Evolutionary conservation across 2,329 filamentous ascomycete genomes (phyloP).

Genomic region (Ophiostoma sp.): DNA sequence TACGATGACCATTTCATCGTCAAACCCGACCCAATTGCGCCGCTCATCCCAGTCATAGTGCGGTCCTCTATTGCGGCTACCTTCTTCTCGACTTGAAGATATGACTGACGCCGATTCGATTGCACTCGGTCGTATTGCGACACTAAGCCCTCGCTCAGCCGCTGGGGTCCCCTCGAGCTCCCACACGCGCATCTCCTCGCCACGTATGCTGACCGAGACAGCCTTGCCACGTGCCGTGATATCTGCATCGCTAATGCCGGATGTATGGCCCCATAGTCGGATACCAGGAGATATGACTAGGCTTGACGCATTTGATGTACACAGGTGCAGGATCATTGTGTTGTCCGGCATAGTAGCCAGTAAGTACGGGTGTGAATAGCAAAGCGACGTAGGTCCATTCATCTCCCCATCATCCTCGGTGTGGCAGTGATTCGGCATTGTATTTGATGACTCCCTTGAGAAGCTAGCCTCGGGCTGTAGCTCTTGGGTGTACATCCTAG

Average conservation of each 20-base stretch:
- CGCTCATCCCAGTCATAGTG: slow-evolving; percentile 40
- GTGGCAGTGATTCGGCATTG: background rate
- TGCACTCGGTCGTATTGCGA: slow-evolving; percentile 44
- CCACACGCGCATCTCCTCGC: slow-evolving; percentile 78
- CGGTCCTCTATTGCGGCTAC: slow-evolving; percentile 23
- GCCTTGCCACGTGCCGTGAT: slow-evolving; percentile 81
- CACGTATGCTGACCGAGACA: slow-evolving; percentile 78
- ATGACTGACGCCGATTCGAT: background rate
- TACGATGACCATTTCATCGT: slow-evolving; percentile 87
- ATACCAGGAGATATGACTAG: slow-evolving; percentile 68
- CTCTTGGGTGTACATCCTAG: background rate
- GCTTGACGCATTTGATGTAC: slow-evolving; percentile 62
- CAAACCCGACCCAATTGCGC: slow-evolving; percentile 73
- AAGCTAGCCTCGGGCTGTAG: background rate
- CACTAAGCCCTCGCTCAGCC: slow-evolving; percentile 38
- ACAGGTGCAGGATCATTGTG: slow-evolving; percentile 74
- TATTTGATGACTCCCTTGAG: background rate
- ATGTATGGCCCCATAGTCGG: slow-evolving; percentile 86
- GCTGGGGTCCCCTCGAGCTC: slow-evolving; percentile 63
- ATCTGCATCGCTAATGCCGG: slow-evolving; percentile 77
- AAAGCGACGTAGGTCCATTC: slow-evolving; percentile 52
- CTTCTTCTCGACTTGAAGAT: background rate
- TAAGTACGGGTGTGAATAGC: slow-evolving; percentile 77
- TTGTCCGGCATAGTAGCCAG: slow-evolving; percentile 81
- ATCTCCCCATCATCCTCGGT: background rate